Conservation (phyloP, 352 stramenopile genomes). For the Phytophthora foliorum region DNA sequence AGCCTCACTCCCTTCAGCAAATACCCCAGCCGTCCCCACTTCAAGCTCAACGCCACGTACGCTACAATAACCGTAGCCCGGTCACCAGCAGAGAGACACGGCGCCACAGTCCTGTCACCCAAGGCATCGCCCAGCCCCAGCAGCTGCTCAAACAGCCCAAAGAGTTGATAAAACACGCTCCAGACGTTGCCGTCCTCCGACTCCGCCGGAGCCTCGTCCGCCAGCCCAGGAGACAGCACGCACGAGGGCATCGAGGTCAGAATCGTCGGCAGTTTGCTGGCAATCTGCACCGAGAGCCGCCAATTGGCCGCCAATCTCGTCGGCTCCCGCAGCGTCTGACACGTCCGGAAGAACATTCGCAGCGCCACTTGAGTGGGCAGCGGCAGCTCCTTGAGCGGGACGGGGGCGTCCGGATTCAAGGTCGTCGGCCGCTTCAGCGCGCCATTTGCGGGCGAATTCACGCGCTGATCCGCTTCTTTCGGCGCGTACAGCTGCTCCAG, state of each 20-base stretch:
- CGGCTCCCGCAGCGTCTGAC: conserved; percentile 55
- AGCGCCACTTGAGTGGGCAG: conserved; percentile 68
- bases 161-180: conserved; percentile 70
- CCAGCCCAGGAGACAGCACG: conserved; percentile 61
- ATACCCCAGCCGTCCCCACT: conserved; percentile 67
- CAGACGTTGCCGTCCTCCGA: conserved; percentile 16
- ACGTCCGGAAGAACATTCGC: conserved; percentile 78
- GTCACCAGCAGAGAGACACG: conserved; percentile 35
- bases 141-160: conserved; percentile 53
- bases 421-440: conserved; percentile 13
- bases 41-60: conserved; percentile 74
- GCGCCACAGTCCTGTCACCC: background rate
- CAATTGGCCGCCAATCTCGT: conserved; percentile 31
- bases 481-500: conserved; percentile 39
- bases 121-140: conserved; percentile 24
- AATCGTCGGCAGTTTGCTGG: conserved; percentile 64
- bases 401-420: conserved; percentile 9
- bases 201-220: conserved; percentile 10
- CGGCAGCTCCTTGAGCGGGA: conserved; percentile 55
- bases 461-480: conserved; percentile 8
- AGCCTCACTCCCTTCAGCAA: conserved; percentile 54
- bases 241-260: conserved; percentile 63
- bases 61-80: conserved; percentile 50
- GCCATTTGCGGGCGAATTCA: conserved; percentile 30
- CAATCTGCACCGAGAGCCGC: conserved; percentile 58